Evolutionary conservation across 73 alveolate species (phyloP).

Genomic region (Paramecium octaurelia): DNA sequence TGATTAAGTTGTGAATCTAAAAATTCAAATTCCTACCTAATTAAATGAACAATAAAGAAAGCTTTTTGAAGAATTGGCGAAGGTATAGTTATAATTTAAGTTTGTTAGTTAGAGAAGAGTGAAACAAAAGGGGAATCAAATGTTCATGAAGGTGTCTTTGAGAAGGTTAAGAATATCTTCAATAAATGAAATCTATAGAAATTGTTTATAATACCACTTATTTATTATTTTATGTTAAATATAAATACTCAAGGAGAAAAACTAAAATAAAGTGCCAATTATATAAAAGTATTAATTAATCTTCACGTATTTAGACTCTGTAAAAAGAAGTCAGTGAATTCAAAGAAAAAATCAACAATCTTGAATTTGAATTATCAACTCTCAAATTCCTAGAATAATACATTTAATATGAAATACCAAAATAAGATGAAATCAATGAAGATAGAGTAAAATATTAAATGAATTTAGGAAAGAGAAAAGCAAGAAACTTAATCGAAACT

Average conservation of each 20-base stretch:
- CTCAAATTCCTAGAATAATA: not conserved
- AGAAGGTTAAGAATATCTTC: not conserved
- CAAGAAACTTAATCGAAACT: not conserved
- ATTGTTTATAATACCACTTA: not conserved
- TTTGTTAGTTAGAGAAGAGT: not conserved
- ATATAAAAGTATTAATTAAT: not conserved
- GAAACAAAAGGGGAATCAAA: not conserved
- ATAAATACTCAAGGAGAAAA: not conserved
- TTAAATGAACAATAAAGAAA: not conserved
- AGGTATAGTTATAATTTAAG: not conserved
- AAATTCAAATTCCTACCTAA: not conserved
- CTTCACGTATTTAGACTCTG: not conserved
- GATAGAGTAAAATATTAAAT: not conserved
- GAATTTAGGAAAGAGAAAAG: not conserved
- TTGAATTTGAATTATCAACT: not conserved
- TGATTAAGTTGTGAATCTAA: not conserved
- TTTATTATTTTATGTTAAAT: not conserved
- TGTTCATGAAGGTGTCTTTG: not conserved
- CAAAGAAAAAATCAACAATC: not conserved
- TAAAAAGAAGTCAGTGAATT: slow-evolving; percentile 3
- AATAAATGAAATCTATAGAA: not conserved
- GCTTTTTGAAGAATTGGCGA: slow-evolving; percentile 20
- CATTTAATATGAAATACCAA: not conserved
- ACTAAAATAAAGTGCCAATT: slow-evolving; percentile 14
- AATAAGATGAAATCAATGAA: not conserved